A percentile compares a stretch with the other conserved stretches of the same genome.
phyloP scores from a whole-genome alignment of 176 grass and related monocot species.

The Oryza glumipatula region DNA sequence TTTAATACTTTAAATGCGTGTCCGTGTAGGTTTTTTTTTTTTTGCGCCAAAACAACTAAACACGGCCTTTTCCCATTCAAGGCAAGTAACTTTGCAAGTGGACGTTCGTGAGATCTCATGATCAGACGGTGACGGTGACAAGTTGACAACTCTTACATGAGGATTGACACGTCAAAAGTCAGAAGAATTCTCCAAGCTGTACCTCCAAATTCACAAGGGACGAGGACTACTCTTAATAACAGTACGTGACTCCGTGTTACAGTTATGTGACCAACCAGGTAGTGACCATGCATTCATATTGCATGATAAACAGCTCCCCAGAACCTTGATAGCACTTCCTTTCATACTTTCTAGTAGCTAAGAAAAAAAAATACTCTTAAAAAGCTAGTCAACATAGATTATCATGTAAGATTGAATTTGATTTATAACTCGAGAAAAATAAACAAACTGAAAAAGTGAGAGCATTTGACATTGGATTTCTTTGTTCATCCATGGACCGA shows the following conservation, averaged over 20 bases:
- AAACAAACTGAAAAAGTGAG: background rate
- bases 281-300: background rate
- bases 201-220: background rate
- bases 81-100: too few relatives aligned
- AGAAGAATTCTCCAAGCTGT: background rate
- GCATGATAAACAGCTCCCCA: background rate
- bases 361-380: too few relatives aligned
- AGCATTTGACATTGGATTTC: background rate
- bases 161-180: background rate
- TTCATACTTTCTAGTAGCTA: too few relatives aligned
- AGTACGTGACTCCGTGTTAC: background rate
- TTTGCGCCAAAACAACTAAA: too few relatives aligned
- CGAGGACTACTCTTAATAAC: too few relatives aligned
- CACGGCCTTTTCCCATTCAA: too few relatives aligned
- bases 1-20: too few relatives aligned
- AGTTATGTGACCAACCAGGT: background rate
- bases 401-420: background rate
- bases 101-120: too few relatives aligned
- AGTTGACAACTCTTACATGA: background rate
- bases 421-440: background rate
- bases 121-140: too few relatives aligned
- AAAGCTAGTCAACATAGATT: background rate
- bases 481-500: background rate
- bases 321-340: too few relatives aligned
- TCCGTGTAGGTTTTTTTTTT: too few relatives aligned